Evolutionary conservation across 768 basidiomycete genomes (phyloP).

Genomic region (Lentinula lateritia): DNA sequence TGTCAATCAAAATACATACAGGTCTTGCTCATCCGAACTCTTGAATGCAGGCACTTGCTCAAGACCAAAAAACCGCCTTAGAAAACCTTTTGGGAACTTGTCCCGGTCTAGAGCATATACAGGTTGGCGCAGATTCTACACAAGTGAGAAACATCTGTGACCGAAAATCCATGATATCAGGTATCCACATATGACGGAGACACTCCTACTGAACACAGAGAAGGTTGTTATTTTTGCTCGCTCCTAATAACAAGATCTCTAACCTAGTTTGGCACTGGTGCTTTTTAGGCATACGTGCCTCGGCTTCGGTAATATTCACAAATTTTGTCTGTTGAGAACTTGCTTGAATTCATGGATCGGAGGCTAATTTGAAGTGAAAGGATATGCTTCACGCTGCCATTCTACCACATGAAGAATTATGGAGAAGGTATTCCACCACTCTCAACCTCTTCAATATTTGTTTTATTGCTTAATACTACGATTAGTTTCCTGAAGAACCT

Average conservation of each 20-base stretch:
- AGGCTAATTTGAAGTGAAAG: conserved; percentile 26
- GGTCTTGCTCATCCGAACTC: not conserved
- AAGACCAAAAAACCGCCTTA: conserved; percentile 75
- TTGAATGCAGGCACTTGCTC: conserved; percentile 71
- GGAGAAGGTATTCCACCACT: conserved; percentile 53
- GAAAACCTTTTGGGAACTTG: conserved; percentile 59
- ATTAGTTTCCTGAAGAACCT: conserved; percentile 70
- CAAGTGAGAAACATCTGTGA: not conserved
- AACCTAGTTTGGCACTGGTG: not conserved
- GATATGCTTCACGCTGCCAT: conserved; percentile 86
- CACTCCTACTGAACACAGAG: conserved; percentile 64
- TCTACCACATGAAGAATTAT: conserved; percentile 76
- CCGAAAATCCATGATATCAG: conserved; percentile 18
- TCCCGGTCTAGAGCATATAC: conserved; percentile 56
- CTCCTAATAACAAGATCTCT: not conserved
- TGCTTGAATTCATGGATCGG: not conserved
- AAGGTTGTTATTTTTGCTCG: conserved; percentile 31
- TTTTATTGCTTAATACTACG: not conserved
- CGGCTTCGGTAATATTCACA: conserved; percentile 78
- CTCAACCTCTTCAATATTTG: not conserved
- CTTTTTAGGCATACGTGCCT: conserved; percentile 58
- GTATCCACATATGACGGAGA: conserved; percentile 87
- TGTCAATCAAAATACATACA: not conserved
- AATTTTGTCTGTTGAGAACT: conserved; percentile 62
- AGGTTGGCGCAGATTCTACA: conserved; percentile 24